Base-by-base conservation (phyloP, 2,329 filamentous ascomycete genomes). In the Onygenales sp. region DNA sequence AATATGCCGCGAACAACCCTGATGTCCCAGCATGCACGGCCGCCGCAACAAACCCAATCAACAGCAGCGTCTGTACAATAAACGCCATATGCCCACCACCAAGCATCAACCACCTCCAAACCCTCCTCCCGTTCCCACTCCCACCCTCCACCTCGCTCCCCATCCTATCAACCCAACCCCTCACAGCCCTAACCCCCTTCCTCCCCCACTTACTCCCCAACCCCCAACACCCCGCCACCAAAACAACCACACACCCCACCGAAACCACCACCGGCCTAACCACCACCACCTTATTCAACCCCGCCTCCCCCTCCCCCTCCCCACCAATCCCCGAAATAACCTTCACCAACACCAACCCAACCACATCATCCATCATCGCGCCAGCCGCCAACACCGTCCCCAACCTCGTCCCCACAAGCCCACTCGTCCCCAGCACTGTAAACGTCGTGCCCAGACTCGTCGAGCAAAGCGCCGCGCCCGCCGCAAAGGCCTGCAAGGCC, bases 361-460 rank as follows among this genome's bases (percentile, higher is more conserved):
- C 78, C 0, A 92, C 83, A 68, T 93, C 87, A 63, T 93, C 88
- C 70, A 93, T 80, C 80, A 93, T 87, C 0, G 87, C 88, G 1
- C 86, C 87, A 54, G 80, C 84, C 2, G 81, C 80, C 0, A 90
- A 74, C 0, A 93, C 79, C 7, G 69, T 82, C 53, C 71, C 88
- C 0, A 84, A 64, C 2, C 80, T 69, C 7, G 77, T 82, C 2
- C 70, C 64, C n/a, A 70, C 71, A 9, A 85, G 66, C 2, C 74
- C 74, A 2, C 81, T 83, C 7, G 87, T 84, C 27, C 37, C 17
- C 0, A 86, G 68, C 3, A 86, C 76, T 0, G 81, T 79, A 58
- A 85, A 85, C 0, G 82, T 85, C 0, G 86, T 91, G 4, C 87
- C 87, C 0, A 91, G 72, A 53, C 83, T 86, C 0, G 86, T 92